Evolutionary conservation across 352 stramenopile genomes (phyloP), one percentile per base, ranked within the genome.

Genomic region (Phytopythium aichiense): DNA sequence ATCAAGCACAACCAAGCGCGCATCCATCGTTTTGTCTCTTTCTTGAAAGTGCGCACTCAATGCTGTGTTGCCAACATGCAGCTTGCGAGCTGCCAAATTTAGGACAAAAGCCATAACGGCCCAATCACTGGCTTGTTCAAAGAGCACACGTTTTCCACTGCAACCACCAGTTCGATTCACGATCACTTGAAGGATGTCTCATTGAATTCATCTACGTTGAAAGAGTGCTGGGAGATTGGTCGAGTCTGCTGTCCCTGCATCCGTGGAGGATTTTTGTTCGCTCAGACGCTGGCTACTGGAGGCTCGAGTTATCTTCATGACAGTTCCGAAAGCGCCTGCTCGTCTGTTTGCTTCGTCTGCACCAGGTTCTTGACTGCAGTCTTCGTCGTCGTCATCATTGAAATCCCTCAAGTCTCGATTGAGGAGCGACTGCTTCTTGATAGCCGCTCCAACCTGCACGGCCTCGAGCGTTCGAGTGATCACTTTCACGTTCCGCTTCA

Each of bases 401-500:
- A 16, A 40, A 16, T 43, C 37, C 4, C 12, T 11, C n/a, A 15
- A 4, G 20, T 23, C n/a, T 23, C 35, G 22, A 37, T 6, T 60
- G 8, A 12, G 22, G 15, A 15, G 25, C 22, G 20, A 11, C 23
- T 56, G 50, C 18, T 56, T 6, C 22, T 33, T 16, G 5, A 51
- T 15, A 8, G 35, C 54, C 11, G 25, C 22, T 2, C 28, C 25
- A 30, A 60, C 37, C 13, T 60, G 35, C 3, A 77, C 23, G 16
- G 81, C 66, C 55, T 88, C 76, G 1, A 89, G 38, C 38, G 74
- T 81, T 33, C 72, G 69, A 49, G 64, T 79, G 0, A 71, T 69
- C 7, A 94, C 66, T 16, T 76, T 75, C 22, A 91, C 69, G n/a
- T 83, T 84, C 11, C 71, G 65, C 28, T 74, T 79, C 33, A 73